Conservation (phyloP, 768 basidiomycete genomes). For the Suillus spraguei region DNA sequence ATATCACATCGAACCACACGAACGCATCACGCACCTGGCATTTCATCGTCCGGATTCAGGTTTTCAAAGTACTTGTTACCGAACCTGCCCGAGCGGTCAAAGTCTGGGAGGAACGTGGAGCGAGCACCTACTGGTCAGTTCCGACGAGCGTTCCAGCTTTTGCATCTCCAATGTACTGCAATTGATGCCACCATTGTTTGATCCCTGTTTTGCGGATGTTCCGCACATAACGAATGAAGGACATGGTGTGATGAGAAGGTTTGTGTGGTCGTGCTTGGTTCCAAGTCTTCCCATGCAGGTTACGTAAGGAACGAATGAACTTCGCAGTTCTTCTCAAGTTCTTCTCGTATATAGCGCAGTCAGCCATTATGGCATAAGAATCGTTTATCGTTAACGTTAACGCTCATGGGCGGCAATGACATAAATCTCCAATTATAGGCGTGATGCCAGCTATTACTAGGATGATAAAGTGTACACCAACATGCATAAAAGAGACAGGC, state of each 20-base stretch:
- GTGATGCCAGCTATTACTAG: too few species aligned
- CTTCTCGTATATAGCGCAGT: too few species aligned
- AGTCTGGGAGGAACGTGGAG: constrained; percentile 6
- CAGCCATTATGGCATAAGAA: too few species aligned
- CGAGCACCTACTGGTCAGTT: constrained; percentile 72
- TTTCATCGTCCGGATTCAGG: constrained; percentile 80
- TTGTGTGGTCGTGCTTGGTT: constrained; percentile 29
- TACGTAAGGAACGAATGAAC: constrained; percentile 1
- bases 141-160: constrained; percentile 82
- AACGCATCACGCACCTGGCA: constrained; percentile 64
- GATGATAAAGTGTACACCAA: background rate
- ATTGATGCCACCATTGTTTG: constrained; percentile 86
- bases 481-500: background rate
- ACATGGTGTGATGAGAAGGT: constrained; percentile 45
- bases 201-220: constrained; percentile 75
- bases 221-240: constrained; percentile 74
- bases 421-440: too few species aligned
- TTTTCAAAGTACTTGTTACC: constrained; percentile 97
- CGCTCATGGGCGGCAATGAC: too few species aligned
- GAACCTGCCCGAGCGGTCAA: constrained; percentile 54
- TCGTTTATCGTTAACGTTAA: too few species aligned
- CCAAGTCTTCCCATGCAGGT: constrained; percentile 1
- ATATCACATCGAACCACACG: background rate
- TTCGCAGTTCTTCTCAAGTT: too few species aligned
- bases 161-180: constrained; percentile 94